A percentile compares a stretch with the other conserved stretches of the same genome.
Conservation (phyloP, 306 rosid genomes). For the Myrica gale region DNA sequence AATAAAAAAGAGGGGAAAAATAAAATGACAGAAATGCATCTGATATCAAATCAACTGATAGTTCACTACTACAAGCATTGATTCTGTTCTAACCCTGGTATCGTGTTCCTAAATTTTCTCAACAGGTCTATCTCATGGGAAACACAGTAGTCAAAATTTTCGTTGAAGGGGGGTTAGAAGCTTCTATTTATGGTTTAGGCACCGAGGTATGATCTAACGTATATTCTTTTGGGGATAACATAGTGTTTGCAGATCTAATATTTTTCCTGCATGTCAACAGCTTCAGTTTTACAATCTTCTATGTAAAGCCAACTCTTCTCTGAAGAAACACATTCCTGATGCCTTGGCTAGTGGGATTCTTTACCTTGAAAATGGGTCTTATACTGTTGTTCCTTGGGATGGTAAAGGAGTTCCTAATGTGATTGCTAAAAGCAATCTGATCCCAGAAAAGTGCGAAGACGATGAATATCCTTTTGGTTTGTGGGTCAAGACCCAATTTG, state of each 20-base stretch:
- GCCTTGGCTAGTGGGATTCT: conserved; percentile 71
- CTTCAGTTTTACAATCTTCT: conserved; percentile 72
- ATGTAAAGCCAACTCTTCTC: conserved; percentile 58
- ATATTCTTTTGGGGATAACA: conserved; percentile 19
- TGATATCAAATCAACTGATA: conserved; percentile 10
- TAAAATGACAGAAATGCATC: conserved; percentile 16
- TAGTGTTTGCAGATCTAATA: conserved; percentile 36
- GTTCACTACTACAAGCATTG: conserved; percentile 5
- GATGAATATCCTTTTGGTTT: conserved; percentile 65
- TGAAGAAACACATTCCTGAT: conserved; percentile 65
- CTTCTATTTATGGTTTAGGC: conserved; percentile 79
- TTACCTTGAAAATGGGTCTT: conserved; percentile 66
- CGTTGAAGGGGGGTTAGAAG: conserved; percentile 88
- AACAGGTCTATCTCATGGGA: conserved; percentile 76
- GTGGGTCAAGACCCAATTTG: conserved; percentile 71
- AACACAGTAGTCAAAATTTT: conserved; percentile 66
- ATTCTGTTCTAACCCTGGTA: conserved; percentile 25
- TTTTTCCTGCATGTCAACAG: conserved; percentile 45
- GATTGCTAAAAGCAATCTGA: conserved; percentile 54
- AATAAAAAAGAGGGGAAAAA: neutral
- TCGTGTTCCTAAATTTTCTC: conserved; percentile 28
- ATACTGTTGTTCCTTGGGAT: conserved; percentile 70
- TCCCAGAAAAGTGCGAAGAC: conserved; percentile 33
- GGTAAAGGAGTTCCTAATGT: conserved; percentile 67
- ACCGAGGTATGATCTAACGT: conserved; percentile 63